Evolutionary conservation across 2,329 filamentous ascomycete species (phyloP).

Genomic region (Alternaria ventricosa): DNA sequence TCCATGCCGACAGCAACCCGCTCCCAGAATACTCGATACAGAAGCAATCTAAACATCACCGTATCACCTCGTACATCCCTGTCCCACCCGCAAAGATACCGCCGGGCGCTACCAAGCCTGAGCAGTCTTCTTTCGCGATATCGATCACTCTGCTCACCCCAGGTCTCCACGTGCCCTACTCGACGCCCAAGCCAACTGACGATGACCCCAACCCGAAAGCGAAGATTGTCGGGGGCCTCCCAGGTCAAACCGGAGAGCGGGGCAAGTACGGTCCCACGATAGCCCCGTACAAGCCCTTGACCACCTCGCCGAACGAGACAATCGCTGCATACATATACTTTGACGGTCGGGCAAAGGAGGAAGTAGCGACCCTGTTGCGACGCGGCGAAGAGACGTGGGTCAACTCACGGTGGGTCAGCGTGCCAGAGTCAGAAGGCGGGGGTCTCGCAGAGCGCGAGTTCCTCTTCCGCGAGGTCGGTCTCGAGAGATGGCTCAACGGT

Average conservation of each 20-base stretch:
- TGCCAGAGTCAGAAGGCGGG: constrained; percentile 88
- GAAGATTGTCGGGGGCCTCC: constrained; percentile 77
- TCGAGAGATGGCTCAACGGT: constrained; percentile 96
- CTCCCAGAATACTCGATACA: constrained; percentile 94
- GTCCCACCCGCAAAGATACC: constrained; percentile 86
- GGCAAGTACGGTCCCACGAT: constrained; percentile 66
- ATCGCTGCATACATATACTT: constrained; percentile 99
- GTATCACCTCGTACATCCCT: constrained; percentile 96
- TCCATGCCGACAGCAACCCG: constrained; percentile 81
- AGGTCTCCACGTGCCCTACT: constrained; percentile 88
- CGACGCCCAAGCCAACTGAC: constrained; percentile 78
- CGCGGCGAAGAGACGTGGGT: constrained; percentile 99
- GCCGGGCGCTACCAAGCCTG: constrained; percentile 71
- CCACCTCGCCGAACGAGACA: constrained; percentile 91
- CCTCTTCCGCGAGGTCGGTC: constrained; percentile 91
- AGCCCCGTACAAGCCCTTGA: constrained; percentile 88
- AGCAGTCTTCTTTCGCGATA: constrained; percentile 96
- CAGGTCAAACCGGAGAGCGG: constrained; percentile 59
- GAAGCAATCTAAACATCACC: constrained; percentile 86
- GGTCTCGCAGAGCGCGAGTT: constrained; percentile 96
- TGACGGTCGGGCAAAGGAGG: constrained; percentile 91
- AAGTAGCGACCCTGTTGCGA: constrained; percentile 90
- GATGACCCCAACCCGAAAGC: constrained; percentile 81
- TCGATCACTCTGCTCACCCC: constrained; percentile 95
- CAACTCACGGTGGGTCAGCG: constrained; percentile 95